phyloP scores from a whole-genome alignment of 306 rosid species.

The Pyrus communis region DNA sequence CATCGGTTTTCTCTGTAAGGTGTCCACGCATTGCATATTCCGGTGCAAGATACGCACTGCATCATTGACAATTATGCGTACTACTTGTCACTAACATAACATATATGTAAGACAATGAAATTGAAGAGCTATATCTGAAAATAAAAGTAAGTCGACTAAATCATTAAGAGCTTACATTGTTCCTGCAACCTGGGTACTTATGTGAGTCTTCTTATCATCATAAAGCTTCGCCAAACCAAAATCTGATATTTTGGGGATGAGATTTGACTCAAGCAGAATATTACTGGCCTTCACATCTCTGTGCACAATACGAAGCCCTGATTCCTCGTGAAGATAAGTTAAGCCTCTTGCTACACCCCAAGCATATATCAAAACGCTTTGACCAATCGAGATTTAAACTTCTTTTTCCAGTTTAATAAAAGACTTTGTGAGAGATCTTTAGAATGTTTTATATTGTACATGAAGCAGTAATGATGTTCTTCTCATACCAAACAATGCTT shows the following conservation, averaged over 20 bases:
- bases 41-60: conserved; percentile 86
- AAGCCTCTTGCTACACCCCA: conserved; percentile 72
- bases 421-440: neutral
- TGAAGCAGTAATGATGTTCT: neutral
- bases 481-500: conserved; percentile 72
- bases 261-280: conserved; percentile 56
- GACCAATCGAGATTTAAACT: conserved; percentile 50
- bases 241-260: conserved; percentile 68
- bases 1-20: conserved; percentile 78
- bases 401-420: conserved; percentile 31
- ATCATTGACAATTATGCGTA: conserved; percentile 6
- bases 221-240: conserved; percentile 79
- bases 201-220: conserved; percentile 69
- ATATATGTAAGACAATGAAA: neutral
- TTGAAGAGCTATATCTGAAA: neutral
- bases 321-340: conserved; percentile 75
- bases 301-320: conserved; percentile 62
- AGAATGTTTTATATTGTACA: neutral
- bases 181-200: conserved; percentile 75
- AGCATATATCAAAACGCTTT: conserved; percentile 56
- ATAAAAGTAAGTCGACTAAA: neutral
- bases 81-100: neutral
- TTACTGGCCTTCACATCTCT: conserved; percentile 86
- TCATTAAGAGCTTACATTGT: conserved; percentile 49
- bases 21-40: conserved; percentile 86